Conservation (phyloP, 495 filamentous ascomycete genomes). For the Aspergillus nanangensis region DNA sequence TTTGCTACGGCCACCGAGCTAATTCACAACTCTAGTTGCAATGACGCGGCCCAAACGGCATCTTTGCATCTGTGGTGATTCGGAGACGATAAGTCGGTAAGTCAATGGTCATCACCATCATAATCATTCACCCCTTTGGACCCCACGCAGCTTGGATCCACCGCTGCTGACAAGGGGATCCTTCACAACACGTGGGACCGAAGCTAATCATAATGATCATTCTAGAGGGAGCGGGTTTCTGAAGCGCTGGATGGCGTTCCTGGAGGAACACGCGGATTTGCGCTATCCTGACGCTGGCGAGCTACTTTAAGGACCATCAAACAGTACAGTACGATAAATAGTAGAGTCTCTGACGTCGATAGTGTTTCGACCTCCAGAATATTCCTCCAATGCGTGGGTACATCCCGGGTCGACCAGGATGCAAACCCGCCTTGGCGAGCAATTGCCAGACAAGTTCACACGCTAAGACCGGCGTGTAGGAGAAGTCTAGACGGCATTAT, state of each 20-base stretch:
- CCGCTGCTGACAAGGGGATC: neutral
- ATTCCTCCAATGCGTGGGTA: no score
- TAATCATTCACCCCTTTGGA: neutral
- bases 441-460: neutral
- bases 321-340: no score
- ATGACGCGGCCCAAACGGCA: slow-evolving; percentile 93
- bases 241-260: slow-evolving; percentile 81
- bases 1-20: no score
- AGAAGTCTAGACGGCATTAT: no score
- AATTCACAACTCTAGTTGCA: no score
- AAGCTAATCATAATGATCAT: slow-evolving; percentile 3
- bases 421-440: neutral
- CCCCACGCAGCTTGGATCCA: neutral
- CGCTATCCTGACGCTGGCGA: slow-evolving; percentile 72
- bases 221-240: slow-evolving; percentile 74
- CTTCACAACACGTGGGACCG: neutral
- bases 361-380: neutral
- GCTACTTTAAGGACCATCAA: slow-evolving; percentile 29
- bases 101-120: slow-evolving; percentile 23
- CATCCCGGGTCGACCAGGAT: neutral
- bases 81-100: slow-evolving; percentile 82
- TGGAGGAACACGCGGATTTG: slow-evolving; percentile 81
- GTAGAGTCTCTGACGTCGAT: no score
- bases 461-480: no score
- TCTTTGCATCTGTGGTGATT: slow-evolving; percentile 86